Evolutionary conservation across 352 stramenopile species (phyloP), one percentile per base, ranked within the genome.

Genomic region (Globisporangium nagaii): DNA sequence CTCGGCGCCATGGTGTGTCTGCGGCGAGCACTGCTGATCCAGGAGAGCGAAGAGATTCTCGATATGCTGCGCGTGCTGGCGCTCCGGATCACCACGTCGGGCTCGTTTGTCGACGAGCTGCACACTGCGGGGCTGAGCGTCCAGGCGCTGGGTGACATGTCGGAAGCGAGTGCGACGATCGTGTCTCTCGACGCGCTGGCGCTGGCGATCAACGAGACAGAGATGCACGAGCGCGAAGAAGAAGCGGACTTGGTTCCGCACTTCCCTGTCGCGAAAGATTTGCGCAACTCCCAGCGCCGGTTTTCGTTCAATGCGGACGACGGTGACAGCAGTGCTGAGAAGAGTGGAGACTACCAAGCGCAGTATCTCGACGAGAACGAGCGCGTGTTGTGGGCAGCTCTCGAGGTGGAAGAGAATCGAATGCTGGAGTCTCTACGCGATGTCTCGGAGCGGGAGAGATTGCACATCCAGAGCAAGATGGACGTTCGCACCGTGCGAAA

Each of bases 331-430:
- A 13, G 6, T 34, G n/a, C 27, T 8, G 53, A 52, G 8, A 39
- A 20, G 6, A 24, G 22, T 1, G 39, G 31, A 6, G 50, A 59
- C 2, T 54, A 41, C 41, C 55, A 42, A 17, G 39, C 22, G 20
- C 31, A 48, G 37, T 46, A 51, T 43, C 53, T 69, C 36, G 78
- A 92, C 22, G 70, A 78, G 0, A 62, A 61, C 24, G 77, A 88
- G 39, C 69, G 71, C 1, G 68, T 86, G 3, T 47, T 92, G 19
- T 88, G 74, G 71, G 84, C 84, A 45, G 80, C 78, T 10, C 66
- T 90, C 1, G 79, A 93, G 63, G 84, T 94, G 1, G 84, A 94
- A 61, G 82, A 92, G 36, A 90, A 88, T 36, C 65, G 81, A 1
- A 86, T 91, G 75, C 35, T 84, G 22, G 80, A 86, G 24, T 73